A percentile compares a stretch with the other conserved stretches of the same genome.
These are phyloP conservation scores for Thraustotheca clavata DNA, from an alignment of 352 stramenopile genomes.

Conservation along the genomic window DNA sequence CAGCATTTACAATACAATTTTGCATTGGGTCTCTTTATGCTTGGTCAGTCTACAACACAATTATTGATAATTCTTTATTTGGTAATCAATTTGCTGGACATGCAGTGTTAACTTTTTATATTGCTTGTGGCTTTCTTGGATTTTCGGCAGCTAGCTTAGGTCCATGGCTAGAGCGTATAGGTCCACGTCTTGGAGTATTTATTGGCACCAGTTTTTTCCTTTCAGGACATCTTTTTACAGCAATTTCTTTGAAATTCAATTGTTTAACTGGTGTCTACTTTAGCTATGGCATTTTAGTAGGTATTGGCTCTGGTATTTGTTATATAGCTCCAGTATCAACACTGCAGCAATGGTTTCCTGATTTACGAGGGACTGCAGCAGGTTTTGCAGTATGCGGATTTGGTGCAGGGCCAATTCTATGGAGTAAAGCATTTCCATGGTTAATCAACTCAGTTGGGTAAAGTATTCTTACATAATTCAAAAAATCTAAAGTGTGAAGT, in stretches of 20 bases:
- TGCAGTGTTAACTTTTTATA: slow-evolving; percentile 65
- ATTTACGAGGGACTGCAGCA: slow-evolving; percentile 54
- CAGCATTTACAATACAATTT: slow-evolving; percentile 54
- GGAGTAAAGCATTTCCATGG: slow-evolving; percentile 45
- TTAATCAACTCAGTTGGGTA: no score
- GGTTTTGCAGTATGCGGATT: slow-evolving; percentile 56
- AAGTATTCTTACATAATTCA: no score
- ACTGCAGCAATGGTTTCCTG: slow-evolving; percentile 67
- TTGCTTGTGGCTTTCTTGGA: slow-evolving; percentile 47
- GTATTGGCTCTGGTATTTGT: slow-evolving; percentile 52
- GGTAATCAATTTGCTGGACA: slow-evolving; percentile 35
- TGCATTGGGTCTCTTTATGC: slow-evolving; percentile 64
- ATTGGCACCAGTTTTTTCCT: slow-evolving; percentile 40
- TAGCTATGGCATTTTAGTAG: slow-evolving; percentile 55
- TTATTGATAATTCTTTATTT: slow-evolving; percentile 47
- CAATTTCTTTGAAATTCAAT: slow-evolving; percentile 44
- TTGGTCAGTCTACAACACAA: slow-evolving; percentile 62
- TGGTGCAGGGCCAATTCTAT: slow-evolving; percentile 47
- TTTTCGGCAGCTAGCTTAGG: slow-evolving; percentile 43
- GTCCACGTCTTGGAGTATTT: slow-evolving; percentile 34
- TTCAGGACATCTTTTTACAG: slow-evolving; percentile 42
- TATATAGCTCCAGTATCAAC: slow-evolving; percentile 58
- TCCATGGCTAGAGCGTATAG: slow-evolving; percentile 50
- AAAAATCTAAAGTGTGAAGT: no score
- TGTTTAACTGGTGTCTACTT: slow-evolving; percentile 48